Percentiles rank a stretch among this genome's conserved stretches.
These are phyloP conservation scores for Starmerella bombi DNA, from an alignment of 805 yeast genomes.

Conservation along the genomic window DNA sequence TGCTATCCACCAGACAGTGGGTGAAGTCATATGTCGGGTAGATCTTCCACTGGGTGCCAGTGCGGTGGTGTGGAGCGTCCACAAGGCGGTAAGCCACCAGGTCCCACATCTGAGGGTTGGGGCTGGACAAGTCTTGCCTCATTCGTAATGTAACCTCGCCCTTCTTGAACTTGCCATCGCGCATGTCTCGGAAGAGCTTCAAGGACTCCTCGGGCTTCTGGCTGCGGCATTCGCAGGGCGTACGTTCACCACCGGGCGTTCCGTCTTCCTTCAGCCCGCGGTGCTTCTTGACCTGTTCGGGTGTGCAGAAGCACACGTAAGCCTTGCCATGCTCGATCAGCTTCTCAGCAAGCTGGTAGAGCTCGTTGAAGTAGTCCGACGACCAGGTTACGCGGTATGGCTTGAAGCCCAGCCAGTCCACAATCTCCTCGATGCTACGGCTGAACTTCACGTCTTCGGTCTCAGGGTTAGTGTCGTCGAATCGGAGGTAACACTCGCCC, in stretches of 20 bases:
- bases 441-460: slow-evolving; percentile 93
- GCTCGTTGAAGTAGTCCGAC: slow-evolving; percentile 82
- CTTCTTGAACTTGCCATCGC: slow-evolving; percentile 72
- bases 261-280: slow-evolving; percentile 91
- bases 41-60: slow-evolving; percentile 94
- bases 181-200: slow-evolving; percentile 76
- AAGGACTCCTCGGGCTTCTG: slow-evolving; percentile 63
- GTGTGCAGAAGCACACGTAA: slow-evolving; percentile 85
- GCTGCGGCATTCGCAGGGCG: slow-evolving; percentile 63
- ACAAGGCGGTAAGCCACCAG: slow-evolving; percentile 91
- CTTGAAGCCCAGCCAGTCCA: slow-evolving; percentile 83
- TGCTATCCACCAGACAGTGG: slow-evolving; percentile 95
- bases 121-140: slow-evolving; percentile 83
- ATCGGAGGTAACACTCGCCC: slow-evolving; percentile 85
- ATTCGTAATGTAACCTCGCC: slow-evolving; percentile 93
- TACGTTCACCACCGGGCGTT: slow-evolving; percentile 83
- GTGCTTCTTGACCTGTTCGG: slow-evolving; percentile 77
- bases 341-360: slow-evolving; percentile 78
- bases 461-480: slow-evolving; percentile 97
- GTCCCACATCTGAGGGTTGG: slow-evolving; percentile 99
- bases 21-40: slow-evolving; percentile 98
- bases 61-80: slow-evolving; percentile 86
- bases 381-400: slow-evolving; percentile 96
- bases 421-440: slow-evolving; percentile 68
- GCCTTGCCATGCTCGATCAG: slow-evolving; percentile 61